Conservation (phyloP, 2,329 filamentous ascomycete species). For the Pyrenochaeta sp. region DNA sequence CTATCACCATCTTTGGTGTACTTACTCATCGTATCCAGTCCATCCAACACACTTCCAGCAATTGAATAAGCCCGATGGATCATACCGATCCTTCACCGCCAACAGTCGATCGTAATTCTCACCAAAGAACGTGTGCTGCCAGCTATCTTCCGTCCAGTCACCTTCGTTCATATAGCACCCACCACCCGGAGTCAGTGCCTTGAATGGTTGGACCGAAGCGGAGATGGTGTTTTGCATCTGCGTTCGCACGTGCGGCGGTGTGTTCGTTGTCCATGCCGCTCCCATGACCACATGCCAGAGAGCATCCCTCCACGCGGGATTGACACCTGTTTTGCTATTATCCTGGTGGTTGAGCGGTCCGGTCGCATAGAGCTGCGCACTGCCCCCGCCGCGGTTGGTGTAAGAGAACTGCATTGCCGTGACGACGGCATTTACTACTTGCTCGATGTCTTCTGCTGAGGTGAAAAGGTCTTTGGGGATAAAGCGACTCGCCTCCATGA, state of each 20-base stretch:
- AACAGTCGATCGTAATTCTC: slow-evolving; percentile 39
- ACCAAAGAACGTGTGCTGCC: slow-evolving; percentile 47
- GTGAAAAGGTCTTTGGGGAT: slow-evolving; percentile 42
- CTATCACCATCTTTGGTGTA: neutral
- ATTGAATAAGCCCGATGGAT: slow-evolving; percentile 44
- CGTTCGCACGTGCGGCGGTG: slow-evolving; percentile 21
- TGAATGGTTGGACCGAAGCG: slow-evolving; percentile 41
- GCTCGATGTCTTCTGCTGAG: slow-evolving; percentile 24
- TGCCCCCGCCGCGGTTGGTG: slow-evolving; percentile 35
- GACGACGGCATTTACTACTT: slow-evolving; percentile 42
- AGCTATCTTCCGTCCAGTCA: slow-evolving; percentile 47
- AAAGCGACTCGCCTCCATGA: slow-evolving; percentile 45
- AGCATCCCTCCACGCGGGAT: slow-evolving; percentile 43
- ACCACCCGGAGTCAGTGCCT: slow-evolving; percentile 45
- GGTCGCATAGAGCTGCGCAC: slow-evolving; percentile 47
- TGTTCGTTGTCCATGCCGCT: slow-evolving; percentile 38
- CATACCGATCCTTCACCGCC: slow-evolving; percentile 40
- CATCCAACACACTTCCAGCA: slow-evolving; percentile 50
- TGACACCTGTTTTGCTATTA: slow-evolving; percentile 41
- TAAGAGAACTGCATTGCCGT: slow-evolving; percentile 44
- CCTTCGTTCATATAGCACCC: slow-evolving; percentile 50
- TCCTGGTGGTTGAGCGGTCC: slow-evolving; percentile 44
- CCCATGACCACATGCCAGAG: slow-evolving; percentile 48
- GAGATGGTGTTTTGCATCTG: slow-evolving; percentile 43
- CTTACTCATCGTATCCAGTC: slow-evolving; percentile 46